Conservation (phyloP, 306 rosid genomes). For the Corylus heterophylla region DNA sequence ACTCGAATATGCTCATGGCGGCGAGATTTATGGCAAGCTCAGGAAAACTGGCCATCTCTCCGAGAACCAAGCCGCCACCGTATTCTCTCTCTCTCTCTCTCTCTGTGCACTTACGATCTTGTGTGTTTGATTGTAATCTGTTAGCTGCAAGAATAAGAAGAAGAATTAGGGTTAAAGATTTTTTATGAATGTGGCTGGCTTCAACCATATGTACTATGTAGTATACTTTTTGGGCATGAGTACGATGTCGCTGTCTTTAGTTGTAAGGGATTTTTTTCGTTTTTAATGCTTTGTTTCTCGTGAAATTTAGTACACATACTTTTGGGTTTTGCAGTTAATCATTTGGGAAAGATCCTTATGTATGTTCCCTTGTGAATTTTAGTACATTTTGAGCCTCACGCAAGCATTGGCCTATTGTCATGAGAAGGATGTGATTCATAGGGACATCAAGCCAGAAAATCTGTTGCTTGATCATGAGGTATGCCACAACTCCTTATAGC, state of each 20-base stretch:
- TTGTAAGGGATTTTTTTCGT: too few relatives aligned
- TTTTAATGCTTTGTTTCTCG: too few relatives aligned
- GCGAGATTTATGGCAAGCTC: constrained; percentile 73
- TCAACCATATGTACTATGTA: too few relatives aligned
- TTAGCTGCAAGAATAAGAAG: too few relatives aligned
- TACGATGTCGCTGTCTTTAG: too few relatives aligned
- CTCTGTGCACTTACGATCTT: too few relatives aligned
- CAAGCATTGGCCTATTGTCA: constrained; percentile 88
- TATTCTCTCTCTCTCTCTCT: constrained; percentile 13
- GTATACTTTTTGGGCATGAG: too few relatives aligned
- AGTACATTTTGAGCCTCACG: constrained; percentile 82
- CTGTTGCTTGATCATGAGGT: constrained; percentile 91
- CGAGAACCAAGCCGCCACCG: constrained; percentile 79
- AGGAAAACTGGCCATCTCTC: constrained; percentile 43
- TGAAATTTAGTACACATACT: neutral
- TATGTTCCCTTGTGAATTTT: constrained; percentile 24
- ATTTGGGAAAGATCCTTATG: neutral
- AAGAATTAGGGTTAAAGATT: too few relatives aligned
- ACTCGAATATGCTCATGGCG: constrained; percentile 84
- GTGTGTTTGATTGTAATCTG: too few relatives aligned
- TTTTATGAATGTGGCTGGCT: too few relatives aligned
- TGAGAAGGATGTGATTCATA: constrained; percentile 86
- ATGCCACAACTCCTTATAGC: constrained; percentile 2
- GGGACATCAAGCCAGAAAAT: constrained; percentile 94
- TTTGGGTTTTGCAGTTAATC: neutral